Percentiles rank a stretch among this genome's conserved stretches.
These are phyloP conservation scores for Sporothrix phasma DNA, from an alignment of 2,329 filamentous ascomycete genomes.

Conservation along the genomic window DNA sequence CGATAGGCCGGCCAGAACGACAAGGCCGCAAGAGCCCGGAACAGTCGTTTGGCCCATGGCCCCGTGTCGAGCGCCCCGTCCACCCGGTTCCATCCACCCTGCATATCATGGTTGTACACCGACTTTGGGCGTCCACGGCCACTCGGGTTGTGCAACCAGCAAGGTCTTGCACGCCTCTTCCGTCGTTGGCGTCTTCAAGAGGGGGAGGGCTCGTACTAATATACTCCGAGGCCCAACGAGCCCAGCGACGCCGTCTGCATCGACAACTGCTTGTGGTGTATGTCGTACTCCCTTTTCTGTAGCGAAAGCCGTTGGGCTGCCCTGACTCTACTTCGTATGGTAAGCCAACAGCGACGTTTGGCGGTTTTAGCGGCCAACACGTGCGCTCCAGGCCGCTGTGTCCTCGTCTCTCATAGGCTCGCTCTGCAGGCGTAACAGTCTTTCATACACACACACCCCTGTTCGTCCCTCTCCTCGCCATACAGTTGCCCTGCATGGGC, in stretches of 20 bases:
- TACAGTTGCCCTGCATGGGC: neutral
- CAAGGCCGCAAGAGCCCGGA: too few relatives aligned
- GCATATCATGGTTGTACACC: neutral
- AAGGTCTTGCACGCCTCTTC: neutral
- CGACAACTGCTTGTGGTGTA: neutral
- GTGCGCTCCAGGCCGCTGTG: neutral
- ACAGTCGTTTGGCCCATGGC: too few relatives aligned
- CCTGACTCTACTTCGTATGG: too few relatives aligned
- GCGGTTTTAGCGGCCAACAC: neutral
- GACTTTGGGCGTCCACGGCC: neutral
- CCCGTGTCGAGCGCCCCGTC: too few relatives aligned
- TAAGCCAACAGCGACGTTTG: neutral
- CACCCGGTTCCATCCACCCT: neutral
- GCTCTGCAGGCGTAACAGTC: neutral
- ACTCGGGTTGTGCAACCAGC: neutral
- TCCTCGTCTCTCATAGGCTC: neutral
- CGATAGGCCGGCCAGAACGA: too few relatives aligned
- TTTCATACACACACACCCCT: constrained; percentile 7
- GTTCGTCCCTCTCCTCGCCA: neutral
- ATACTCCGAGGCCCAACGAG: neutral
- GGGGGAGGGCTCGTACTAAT: neutral
- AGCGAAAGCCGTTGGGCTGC: neutral
- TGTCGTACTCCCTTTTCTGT: neutral
- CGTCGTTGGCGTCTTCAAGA: neutral
- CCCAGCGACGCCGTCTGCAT: too few relatives aligned